Percentiles rank a stretch among this genome's conserved stretches.
These are phyloP conservation scores for Pythium brassicae DNA, from an alignment of 352 stramenopile species.

Conservation along the genomic window DNA sequence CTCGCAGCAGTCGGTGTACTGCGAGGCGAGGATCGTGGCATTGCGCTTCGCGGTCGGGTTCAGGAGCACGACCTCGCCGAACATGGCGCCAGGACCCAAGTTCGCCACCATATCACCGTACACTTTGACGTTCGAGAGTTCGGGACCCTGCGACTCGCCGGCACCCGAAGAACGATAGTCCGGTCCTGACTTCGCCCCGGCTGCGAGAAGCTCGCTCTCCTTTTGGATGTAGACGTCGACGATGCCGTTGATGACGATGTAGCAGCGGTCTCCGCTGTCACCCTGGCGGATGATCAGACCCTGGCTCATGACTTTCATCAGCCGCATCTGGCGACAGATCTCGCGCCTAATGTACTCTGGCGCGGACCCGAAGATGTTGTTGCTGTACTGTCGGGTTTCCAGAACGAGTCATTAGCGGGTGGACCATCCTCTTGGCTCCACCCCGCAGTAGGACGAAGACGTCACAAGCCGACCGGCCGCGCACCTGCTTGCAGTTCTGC, in stretches of 20 bases:
- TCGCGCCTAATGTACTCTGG: slow-evolving; percentile 76
- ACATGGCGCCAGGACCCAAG: slow-evolving; percentile 66
- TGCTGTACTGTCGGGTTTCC: slow-evolving; percentile 39
- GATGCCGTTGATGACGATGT: slow-evolving; percentile 74
- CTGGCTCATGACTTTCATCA: slow-evolving; percentile 50
- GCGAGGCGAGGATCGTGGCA: slow-evolving; percentile 65
- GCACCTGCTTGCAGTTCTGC: slow-evolving; percentile 70
- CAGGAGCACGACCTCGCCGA: slow-evolving; percentile 68
- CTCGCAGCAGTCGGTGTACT: slow-evolving; percentile 56
- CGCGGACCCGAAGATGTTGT: slow-evolving; percentile 74
- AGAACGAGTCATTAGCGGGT: background rate
- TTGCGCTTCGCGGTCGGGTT: slow-evolving; percentile 63
- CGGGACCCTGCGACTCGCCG: background rate
- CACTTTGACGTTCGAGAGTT: slow-evolving; percentile 17
- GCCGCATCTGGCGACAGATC: slow-evolving; percentile 73
- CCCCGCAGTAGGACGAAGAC: no score
- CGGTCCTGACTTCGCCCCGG: background rate
- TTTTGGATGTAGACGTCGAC: slow-evolving; percentile 72
- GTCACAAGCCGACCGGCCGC: no score
- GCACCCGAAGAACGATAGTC: slow-evolving; percentile 9
- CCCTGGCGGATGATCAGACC: slow-evolving; percentile 65
- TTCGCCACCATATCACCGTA: slow-evolving; percentile 60
- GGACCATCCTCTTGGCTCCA: no score
- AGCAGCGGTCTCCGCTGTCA: slow-evolving; percentile 68
- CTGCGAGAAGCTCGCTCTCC: slow-evolving; percentile 27